Conservation (phyloP, 768 basidiomycete genomes). For the Pulveroboletus frians region DNA sequence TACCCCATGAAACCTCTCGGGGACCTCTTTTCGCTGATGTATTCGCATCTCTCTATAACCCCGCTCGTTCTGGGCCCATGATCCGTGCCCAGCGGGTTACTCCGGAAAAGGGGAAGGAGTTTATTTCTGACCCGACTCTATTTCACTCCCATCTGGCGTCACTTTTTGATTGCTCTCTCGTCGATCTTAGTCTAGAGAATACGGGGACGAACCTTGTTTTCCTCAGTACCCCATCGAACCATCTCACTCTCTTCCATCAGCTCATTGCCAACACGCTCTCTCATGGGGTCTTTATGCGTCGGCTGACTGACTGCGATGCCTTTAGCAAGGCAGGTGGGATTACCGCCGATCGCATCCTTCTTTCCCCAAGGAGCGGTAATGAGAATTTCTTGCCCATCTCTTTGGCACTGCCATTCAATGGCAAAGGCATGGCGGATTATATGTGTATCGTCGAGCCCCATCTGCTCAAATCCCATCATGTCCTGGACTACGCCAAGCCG, state of each 20-base stretch:
- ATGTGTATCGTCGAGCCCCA: conserved; percentile 68
- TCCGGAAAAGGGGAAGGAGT: conserved; percentile 51
- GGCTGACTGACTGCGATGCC: conserved; percentile 66
- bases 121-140: conserved; percentile 38
- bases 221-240: conserved; percentile 44
- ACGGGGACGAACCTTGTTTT: conserved; percentile 42
- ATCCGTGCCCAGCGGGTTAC: conserved; percentile 57
- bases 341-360: conserved; percentile 60
- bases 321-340: conserved; percentile 72
- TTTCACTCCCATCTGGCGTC: conserved; percentile 41
- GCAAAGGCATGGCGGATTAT: conserved; percentile 57
- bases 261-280: conserved; percentile 56
- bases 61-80: conserved; percentile 29
- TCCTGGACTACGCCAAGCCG: conserved; percentile 61
- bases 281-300: conserved; percentile 49
- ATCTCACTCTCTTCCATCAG: conserved; percentile 45
- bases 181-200: conserved; percentile 24
- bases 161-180: conserved; percentile 24
- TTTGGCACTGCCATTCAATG: conserved; percentile 52
- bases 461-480: conserved; percentile 72
- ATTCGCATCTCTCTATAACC: conserved; percentile 50
- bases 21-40: conserved; percentile 72
- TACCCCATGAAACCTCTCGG: conserved; percentile 53
- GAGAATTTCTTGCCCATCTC: conserved; percentile 48
- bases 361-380: conserved; percentile 43